These are phyloP conservation scores for Penicillium cataractarum DNA, from an alignment of 495 filamentous ascomycete genomes.

Conservation along the genomic window DNA sequence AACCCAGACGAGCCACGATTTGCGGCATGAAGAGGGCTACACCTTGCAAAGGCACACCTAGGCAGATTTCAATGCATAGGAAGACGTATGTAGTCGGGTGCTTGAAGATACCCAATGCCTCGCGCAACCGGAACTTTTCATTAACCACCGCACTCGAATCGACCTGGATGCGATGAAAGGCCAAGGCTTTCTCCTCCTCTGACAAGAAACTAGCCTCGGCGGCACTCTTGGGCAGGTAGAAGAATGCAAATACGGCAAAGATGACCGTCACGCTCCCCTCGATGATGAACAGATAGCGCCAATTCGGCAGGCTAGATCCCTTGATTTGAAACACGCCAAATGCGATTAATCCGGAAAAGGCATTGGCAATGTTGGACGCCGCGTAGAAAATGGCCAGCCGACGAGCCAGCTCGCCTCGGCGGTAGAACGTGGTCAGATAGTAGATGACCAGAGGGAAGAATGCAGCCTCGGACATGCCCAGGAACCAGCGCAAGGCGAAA, in stretches of 20 bases:
- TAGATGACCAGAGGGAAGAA: slow-evolving; percentile 71
- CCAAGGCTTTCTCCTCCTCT: slow-evolving; percentile 63
- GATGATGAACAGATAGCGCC: slow-evolving; percentile 77
- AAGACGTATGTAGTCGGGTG: slow-evolving; percentile 62
- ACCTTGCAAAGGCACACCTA: slow-evolving; percentile 71
- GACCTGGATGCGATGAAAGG: slow-evolving; percentile 69
- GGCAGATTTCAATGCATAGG: slow-evolving; percentile 68
- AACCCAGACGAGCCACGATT: slow-evolving; percentile 66
- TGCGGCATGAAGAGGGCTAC: slow-evolving; percentile 72
- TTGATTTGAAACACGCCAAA: slow-evolving; percentile 76
- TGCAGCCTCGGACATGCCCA: slow-evolving; percentile 70
- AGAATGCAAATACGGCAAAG: slow-evolving; percentile 66
- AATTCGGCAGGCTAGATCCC: slow-evolving; percentile 50
- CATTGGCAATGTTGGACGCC: slow-evolving; percentile 68
- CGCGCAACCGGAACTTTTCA: slow-evolving; percentile 65
- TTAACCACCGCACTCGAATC: slow-evolving; percentile 71
- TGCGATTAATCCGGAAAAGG: slow-evolving; percentile 70
- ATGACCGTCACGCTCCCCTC: slow-evolving; percentile 67
- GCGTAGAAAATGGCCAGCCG: slow-evolving; percentile 78
- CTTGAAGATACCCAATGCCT: slow-evolving; percentile 63
- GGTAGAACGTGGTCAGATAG: slow-evolving; percentile 66
- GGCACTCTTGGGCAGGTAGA: slow-evolving; percentile 66
- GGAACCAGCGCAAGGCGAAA: slow-evolving; percentile 53
- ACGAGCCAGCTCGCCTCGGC: slow-evolving; percentile 72
- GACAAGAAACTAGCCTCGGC: slow-evolving; percentile 63